phyloP scores from a whole-genome alignment of 345 rosid species.

The Brassica juncea region DNA sequence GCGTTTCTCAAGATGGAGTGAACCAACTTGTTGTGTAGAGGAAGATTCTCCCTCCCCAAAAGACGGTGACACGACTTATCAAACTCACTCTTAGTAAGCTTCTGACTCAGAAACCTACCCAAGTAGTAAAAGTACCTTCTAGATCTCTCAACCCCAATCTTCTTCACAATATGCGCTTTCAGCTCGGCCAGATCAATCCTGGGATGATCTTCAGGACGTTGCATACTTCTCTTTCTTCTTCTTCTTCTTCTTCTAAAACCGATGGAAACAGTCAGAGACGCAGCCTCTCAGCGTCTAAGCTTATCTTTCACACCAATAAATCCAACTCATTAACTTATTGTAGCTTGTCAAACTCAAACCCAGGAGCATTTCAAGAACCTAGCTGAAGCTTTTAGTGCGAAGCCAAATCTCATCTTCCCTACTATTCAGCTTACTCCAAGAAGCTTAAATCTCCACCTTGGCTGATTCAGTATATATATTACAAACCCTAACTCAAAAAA shows the following conservation, averaged over 20 bases:
- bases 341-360: constrained; percentile 29
- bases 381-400: constrained; percentile 44
- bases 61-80: constrained; percentile 70
- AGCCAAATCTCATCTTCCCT: constrained; percentile 62
- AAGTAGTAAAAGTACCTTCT: constrained; percentile 73
- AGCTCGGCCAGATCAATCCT: constrained; percentile 85
- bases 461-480: constrained; percentile 32
- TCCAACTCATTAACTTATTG: constrained; percentile 27
- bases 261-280: constrained; percentile 31
- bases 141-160: constrained; percentile 82
- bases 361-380: constrained; percentile 36
- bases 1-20: constrained; percentile 80
- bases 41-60: constrained; percentile 88
- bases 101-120: constrained; percentile 82
- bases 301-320: constrained; percentile 41
- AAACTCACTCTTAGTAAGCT: constrained; percentile 80
- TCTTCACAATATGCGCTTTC: constrained; percentile 74
- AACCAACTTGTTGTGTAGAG: constrained; percentile 85
- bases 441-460: constrained; percentile 31
- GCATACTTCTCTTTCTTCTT: constrained; percentile 51
- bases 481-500: constrained; percentile 59
- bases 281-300: constrained; percentile 39
- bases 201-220: constrained; percentile 67
- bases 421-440: constrained; percentile 38
- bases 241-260: background rate